A percentile compares a stretch with the other conserved stretches of the same genome.
phyloP scores from a whole-genome alignment of 352 stramenopile species.

The Plasmopara muralis region DNA sequence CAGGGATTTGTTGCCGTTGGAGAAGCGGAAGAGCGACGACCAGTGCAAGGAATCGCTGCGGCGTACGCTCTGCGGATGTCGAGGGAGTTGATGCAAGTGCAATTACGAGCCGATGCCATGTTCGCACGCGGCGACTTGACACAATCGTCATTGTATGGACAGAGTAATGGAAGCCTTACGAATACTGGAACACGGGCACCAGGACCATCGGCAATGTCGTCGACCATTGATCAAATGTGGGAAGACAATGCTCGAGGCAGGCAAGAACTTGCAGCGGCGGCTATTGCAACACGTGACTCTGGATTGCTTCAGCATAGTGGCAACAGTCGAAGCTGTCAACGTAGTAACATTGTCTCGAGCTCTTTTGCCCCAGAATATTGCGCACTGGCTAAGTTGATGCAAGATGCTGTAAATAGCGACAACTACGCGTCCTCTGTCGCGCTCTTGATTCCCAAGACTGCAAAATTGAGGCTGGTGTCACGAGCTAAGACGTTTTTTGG shows the following conservation, averaged over 20 bases:
- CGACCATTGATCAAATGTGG: conserved; percentile 50
- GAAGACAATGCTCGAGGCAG: conserved; percentile 48
- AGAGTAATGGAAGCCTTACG: conserved; percentile 2
- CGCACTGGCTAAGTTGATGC: conserved; percentile 60
- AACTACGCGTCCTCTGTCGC: conserved; percentile 74
- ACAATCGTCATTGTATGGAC: conserved; percentile 35
- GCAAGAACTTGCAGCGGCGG: conserved; percentile 30
- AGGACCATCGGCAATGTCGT: conserved; percentile 3
- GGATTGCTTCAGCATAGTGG: conserved; percentile 6
- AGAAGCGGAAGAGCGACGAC: conserved; percentile 29
- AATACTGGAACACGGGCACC: conserved; percentile 27
- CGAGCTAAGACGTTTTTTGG: conserved; percentile 68
- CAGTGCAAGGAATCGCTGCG: conserved; percentile 52
- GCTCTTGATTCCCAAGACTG: conserved; percentile 69
- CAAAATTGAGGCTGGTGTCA: conserved; percentile 61
- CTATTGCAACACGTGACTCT: conserved; percentile 15
- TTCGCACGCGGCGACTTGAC: conserved; percentile 60
- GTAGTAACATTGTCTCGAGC: conserved; percentile 24
- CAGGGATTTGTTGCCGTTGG: conserved; percentile 21
- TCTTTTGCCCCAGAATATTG: conserved; percentile 51
- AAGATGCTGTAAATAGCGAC: conserved; percentile 56
- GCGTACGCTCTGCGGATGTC: conserved; percentile 76
- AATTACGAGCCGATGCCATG: conserved; percentile 63
- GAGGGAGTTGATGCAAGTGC: conserved; percentile 62
- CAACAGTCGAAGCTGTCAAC: conserved; percentile 9